These are phyloP conservation scores for Termitomyces sp. DNA, from an alignment of 768 basidiomycete genomes.

Conservation along the genomic window DNA sequence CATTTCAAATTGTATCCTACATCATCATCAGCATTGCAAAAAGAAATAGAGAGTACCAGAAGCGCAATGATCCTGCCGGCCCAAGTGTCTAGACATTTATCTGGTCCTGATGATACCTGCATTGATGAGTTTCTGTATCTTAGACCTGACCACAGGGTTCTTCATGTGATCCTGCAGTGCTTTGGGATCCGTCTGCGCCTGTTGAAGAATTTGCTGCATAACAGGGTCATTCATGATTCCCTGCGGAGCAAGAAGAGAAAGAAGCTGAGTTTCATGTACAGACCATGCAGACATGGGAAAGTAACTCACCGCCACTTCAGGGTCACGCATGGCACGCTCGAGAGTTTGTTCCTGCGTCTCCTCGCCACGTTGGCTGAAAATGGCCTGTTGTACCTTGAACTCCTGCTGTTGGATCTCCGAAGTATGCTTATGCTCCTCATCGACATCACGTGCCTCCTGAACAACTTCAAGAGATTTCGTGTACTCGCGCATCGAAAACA, in stretches of 20 bases:
- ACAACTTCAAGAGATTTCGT: conserved; percentile 82
- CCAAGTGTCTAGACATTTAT: conserved; percentile 30
- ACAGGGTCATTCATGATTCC: conserved; percentile 86
- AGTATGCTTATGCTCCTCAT: conserved; percentile 79
- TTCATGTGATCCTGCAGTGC: conserved; percentile 96
- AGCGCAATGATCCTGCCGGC: not conserved
- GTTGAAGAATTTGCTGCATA: conserved; percentile 93
- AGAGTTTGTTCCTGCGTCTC: conserved; percentile 94
- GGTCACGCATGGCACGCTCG: conserved; percentile 94
- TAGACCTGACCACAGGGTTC: conserved; percentile 76
- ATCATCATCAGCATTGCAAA: not conserved
- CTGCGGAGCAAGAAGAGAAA: conserved; percentile 33
- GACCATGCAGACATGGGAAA: not conserved
- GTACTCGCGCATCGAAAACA: conserved; percentile 90
- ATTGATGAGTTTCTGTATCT: conserved; percentile 88
- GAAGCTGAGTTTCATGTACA: conserved; percentile 7
- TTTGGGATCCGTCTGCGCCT: conserved; percentile 86
- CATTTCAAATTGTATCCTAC: conserved; percentile 15
- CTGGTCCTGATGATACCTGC: conserved; percentile 92
- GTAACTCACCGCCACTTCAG: conserved; percentile 81
- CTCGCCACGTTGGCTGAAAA: conserved; percentile 73
- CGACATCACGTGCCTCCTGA: conserved; percentile 75
- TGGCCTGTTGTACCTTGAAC: conserved; percentile 75
- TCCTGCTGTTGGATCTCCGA: conserved; percentile 82
- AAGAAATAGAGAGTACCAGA: not conserved